phyloP scores from a whole-genome alignment of 257 asterid genomes.

The Catharanthus roseus region DNA sequence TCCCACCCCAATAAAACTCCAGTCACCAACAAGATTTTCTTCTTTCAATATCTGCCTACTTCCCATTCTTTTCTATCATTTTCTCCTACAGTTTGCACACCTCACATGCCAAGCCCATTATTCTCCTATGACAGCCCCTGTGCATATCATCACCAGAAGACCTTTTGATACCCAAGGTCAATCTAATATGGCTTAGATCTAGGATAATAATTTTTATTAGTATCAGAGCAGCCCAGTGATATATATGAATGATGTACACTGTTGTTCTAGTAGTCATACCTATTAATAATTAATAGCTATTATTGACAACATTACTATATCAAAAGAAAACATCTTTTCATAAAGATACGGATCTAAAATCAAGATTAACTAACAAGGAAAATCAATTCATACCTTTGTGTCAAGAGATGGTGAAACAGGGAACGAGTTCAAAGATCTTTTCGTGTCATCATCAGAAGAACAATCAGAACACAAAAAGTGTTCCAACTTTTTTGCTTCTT shows the following conservation, averaged over 20 bases:
- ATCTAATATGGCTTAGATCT: neutral
- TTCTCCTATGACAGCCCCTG: neutral
- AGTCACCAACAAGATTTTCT: neutral
- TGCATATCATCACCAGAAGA: neutral
- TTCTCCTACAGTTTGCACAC: neutral
- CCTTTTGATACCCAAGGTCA: neutral
- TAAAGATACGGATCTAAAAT: neutral
- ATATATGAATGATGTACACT: neutral
- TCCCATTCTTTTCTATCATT: neutral
- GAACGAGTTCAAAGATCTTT: conserved; percentile 60
- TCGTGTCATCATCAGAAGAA: conserved; percentile 49
- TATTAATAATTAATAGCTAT: neutral
- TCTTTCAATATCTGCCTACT: neutral
- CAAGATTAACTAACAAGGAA: neutral
- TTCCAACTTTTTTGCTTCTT: conserved; percentile 80
- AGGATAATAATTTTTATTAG: neutral
- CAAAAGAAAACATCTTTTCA: neutral
- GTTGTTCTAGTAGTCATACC: neutral
- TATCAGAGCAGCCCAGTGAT: neutral
- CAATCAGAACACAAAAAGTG: conserved; percentile 77
- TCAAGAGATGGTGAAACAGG: conserved; percentile 56
- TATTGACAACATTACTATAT: neutral
- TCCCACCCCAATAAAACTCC: too few species aligned
- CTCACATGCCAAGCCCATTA: neutral
- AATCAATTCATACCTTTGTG: conserved; percentile 30